Percentiles rank a stretch among this genome's conserved stretches.
phyloP scores from a whole-genome alignment of 352 stramenopile genomes.

The Phytophthora boehmeriae region DNA sequence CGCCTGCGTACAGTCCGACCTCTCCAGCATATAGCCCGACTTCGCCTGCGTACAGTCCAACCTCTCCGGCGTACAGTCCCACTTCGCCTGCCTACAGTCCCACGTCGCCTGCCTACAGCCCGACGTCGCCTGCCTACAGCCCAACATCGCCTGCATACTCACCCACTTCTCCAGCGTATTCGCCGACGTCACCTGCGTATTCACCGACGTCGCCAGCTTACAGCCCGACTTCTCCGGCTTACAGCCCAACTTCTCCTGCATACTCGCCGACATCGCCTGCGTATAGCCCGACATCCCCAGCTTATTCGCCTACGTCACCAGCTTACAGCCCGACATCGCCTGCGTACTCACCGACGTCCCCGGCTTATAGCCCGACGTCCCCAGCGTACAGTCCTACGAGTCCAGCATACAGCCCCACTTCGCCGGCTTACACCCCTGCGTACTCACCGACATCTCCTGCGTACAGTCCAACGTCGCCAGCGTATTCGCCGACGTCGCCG shows the following conservation, averaged over 20 bases:
- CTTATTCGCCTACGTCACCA: conserved; percentile 67
- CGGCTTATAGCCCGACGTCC: conserved; percentile 75
- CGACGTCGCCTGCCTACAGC: conserved; percentile 68
- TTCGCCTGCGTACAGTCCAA: conserved; percentile 74
- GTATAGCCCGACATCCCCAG: conserved; percentile 66
- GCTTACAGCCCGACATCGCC: conserved; percentile 69
- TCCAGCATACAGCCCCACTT: conserved; percentile 79
- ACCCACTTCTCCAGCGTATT: conserved; percentile 76
- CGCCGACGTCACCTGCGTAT: conserved; percentile 74
- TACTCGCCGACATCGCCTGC: conserved; percentile 67
- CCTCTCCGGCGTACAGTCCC: conserved; percentile 81
- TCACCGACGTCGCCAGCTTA: conserved; percentile 51
- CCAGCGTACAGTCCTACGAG: conserved; percentile 87
- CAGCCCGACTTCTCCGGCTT: conserved; percentile 57
- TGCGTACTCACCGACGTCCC: conserved; percentile 67
- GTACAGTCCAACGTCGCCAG: conserved; percentile 67
- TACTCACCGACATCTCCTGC: conserved; percentile 68
- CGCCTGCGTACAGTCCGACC: conserved; percentile 87
- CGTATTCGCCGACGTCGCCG: conserved; percentile 71
- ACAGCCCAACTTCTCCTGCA: conserved; percentile 67
- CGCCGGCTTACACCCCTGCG: conserved; percentile 88
- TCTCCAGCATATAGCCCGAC: conserved; percentile 72
- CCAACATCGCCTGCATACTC: conserved; percentile 83
- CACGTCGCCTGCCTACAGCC: conserved; percentile 66
- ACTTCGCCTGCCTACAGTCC: conserved; percentile 82